A percentile compares a stretch with the other conserved stretches of the same genome.
These are phyloP conservation scores for Posidonia oceanica DNA, from an alignment of 116 monocot species.

Conservation along the genomic window DNA sequence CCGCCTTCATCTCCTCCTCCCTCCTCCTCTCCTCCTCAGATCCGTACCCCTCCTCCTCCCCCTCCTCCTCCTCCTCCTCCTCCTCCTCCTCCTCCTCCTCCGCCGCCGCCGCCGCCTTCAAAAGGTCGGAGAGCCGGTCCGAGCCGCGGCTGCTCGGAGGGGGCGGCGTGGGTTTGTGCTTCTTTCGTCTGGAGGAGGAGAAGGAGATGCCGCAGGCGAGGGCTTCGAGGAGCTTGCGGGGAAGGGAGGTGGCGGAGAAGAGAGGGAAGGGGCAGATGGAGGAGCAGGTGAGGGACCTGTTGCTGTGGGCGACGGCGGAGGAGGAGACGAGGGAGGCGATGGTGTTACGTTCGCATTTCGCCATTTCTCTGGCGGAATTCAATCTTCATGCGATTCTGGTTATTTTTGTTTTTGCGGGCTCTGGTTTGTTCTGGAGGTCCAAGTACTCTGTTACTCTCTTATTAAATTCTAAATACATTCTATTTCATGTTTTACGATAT, in stretches of 20 bases:
- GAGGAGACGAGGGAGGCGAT: neutral
- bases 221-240: slow-evolving; percentile 40
- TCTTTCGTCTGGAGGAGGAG: neutral
- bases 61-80: slow-evolving; percentile 11
- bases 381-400: too few relatives aligned
- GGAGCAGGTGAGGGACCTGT: too few relatives aligned
- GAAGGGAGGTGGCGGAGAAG: slow-evolving; percentile 44
- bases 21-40: slow-evolving; percentile 22
- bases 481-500: too few relatives aligned
- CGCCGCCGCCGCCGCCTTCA: slow-evolving; percentile 4
- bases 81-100: neutral
- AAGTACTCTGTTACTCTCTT: too few relatives aligned
- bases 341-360: neutral
- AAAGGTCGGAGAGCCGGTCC: slow-evolving; percentile 1
- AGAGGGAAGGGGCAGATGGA: slow-evolving; percentile 16
- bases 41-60: slow-evolving; percentile 19
- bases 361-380: too few relatives aligned
- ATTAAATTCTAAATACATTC: too few relatives aligned
- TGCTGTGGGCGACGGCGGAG: neutral
- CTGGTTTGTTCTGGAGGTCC: too few relatives aligned
- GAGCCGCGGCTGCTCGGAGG: neutral
- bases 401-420: too few relatives aligned
- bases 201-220: slow-evolving; percentile 41
- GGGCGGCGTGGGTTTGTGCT: neutral
- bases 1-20: slow-evolving; percentile 40